A percentile compares a stretch with the other conserved stretches of the same genome.
Conservation (phyloP, 495 filamentous ascomycete species). For the Cryomyces minteri region DNA sequence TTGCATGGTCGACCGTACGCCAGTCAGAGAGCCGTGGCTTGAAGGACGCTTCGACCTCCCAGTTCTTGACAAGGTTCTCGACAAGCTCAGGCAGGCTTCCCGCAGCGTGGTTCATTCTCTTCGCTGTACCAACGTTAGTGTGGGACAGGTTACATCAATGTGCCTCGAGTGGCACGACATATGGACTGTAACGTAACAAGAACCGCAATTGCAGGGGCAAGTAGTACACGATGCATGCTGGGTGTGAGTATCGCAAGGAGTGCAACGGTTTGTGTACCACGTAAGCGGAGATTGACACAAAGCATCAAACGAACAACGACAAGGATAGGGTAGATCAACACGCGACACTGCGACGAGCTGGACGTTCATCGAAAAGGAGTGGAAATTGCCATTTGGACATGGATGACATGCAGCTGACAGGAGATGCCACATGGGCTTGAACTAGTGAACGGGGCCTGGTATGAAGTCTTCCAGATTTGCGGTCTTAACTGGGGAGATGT, state of each 20-base stretch:
- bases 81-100: slow-evolving; percentile 37
- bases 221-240: background rate
- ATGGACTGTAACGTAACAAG: background rate
- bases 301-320: too few species aligned
- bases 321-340: too few species aligned
- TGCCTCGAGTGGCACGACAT: background rate
- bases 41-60: slow-evolving; percentile 53
- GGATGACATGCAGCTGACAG: too few species aligned
- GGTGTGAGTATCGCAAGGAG: too few species aligned
- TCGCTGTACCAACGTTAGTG: slow-evolving; percentile 22
- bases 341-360: too few species aligned
- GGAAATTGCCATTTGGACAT: too few species aligned
- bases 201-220: background rate
- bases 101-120: slow-evolving; percentile 31
- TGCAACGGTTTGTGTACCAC: too few species aligned
- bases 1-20: slow-evolving; percentile 36
- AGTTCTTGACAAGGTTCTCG: slow-evolving; percentile 54
- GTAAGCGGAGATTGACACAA: too few species aligned
- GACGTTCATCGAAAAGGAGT: too few species aligned
- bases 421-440: too few species aligned
- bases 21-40: slow-evolving; percentile 40
- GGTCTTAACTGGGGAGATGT: background rate
- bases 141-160: slow-evolving; percentile 1
- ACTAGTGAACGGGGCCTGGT: too few species aligned
- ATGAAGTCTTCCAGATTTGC: background rate